Base-by-base conservation (phyloP, 2,329 filamentous ascomycete species). In the Penicillium corylophilum region DNA sequence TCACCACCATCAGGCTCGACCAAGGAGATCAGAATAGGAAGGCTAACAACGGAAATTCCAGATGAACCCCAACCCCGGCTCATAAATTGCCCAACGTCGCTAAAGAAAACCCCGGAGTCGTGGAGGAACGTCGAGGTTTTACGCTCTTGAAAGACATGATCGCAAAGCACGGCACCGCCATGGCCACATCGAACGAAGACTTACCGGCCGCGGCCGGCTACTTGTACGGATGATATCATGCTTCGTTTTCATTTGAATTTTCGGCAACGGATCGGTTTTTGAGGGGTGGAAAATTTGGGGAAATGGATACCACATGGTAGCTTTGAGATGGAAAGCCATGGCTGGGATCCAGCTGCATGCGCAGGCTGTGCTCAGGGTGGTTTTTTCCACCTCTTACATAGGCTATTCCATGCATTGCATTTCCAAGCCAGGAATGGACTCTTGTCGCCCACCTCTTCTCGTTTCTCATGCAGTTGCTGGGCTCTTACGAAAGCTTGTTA, bases 31-130 rank as follows among this genome's bases (percentile, higher is more conserved):
- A 33, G 49, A 49, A 54, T 22, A 47, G 29, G 35, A 50, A 54
- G 47, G 53, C 61, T 63, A 48, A 63, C 57, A 42, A 44, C 41
- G 38, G 18, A 49, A 50, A 16, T 28, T 51, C 51, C 62, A 89
- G 88, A 92, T 92, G 88, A 92, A 92, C 85, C 87, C 88, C 77
- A 90, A 90, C 84, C 88, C 88, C 71, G 85, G 84, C 74, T 74
- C 84, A 68, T 90, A 88, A 79, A 68, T 55, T 58, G 54, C 51
- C 38, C 52, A 54, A 53, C 45, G 41, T 55, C 50, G 54, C 55
- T 62, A 57, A 60, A 63, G 51, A 51, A 60, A 59, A 54, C 44
- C 44, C 52, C 50, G 48, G 60, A 60, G 56, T 53, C 60, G 53
- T 56, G 60, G 56, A 57, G 53, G 60, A 49, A 50, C 36, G 58